Percentiles rank a stretch among this genome's conserved stretches.
phyloP scores from a whole-genome alignment of 2,329 filamentous ascomycete species.

The Colletotrichum theobromicola region DNA sequence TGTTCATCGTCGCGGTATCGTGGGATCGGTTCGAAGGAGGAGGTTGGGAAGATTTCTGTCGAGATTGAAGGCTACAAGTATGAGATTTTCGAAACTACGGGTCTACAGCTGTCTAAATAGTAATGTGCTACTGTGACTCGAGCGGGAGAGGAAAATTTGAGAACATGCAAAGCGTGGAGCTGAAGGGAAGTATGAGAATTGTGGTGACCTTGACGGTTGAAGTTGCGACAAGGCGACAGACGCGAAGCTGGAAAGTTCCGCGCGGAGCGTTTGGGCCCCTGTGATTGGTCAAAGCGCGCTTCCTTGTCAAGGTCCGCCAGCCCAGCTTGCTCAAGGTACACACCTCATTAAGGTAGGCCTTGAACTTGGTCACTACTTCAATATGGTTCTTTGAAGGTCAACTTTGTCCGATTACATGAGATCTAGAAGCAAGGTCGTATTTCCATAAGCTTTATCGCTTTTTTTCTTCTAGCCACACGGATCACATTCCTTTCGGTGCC shows the following conservation, averaged over 20 bases:
- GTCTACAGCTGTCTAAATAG: neutral
- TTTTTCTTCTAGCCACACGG: neutral
- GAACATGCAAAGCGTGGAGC: neutral
- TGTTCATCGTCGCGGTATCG: conserved; percentile 17
- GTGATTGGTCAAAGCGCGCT: conserved; percentile 8
- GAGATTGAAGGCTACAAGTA: neutral
- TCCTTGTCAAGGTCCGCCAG: neutral
- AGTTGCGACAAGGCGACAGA: neutral
- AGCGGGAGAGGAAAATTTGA: neutral
- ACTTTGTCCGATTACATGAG: neutral
- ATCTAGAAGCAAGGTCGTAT: neutral
- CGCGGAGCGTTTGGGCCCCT: neutral
- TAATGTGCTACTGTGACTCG: neutral
- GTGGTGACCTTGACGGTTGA: neutral
- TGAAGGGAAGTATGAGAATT: neutral
- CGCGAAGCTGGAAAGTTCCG: conserved; percentile 21
- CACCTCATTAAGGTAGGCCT: no score
- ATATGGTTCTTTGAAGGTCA: neutral
- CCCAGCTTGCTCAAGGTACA: neutral
- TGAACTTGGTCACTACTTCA: neutral
- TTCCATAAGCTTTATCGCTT: neutral
- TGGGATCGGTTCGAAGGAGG: neutral
- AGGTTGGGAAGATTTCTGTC: neutral
- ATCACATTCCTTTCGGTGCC: neutral
- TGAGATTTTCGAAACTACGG: neutral